Conservation (phyloP, 2,329 filamentous ascomycete species). For the Neofusicoccum laricinum region DNA sequence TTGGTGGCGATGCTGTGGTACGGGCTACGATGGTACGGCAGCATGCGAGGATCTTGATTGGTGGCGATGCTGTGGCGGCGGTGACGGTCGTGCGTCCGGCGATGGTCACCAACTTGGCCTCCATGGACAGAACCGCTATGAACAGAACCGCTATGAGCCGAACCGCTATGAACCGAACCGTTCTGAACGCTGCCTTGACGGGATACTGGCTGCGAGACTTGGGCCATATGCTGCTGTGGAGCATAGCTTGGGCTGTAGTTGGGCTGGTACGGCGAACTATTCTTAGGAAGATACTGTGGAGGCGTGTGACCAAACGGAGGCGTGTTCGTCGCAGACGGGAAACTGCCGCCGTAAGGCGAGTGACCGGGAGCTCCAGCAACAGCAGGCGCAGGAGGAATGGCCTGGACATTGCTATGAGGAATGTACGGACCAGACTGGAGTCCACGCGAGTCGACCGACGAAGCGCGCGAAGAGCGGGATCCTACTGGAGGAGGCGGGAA, state of each 20-base stretch:
- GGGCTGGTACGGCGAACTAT: slow-evolving; percentile 13
- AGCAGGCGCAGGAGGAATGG: not conserved
- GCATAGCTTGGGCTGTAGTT: slow-evolving; percentile 9
- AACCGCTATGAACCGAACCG: not conserved
- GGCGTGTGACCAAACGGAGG: slow-evolving; percentile 1
- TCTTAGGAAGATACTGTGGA: slow-evolving; percentile 1
- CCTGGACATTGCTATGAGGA: slow-evolving; percentile 14
- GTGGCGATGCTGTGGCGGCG: slow-evolving; percentile 25
- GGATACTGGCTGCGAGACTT: not conserved
- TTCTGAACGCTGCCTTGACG: not conserved
- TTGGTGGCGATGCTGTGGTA: slow-evolving; percentile 25
- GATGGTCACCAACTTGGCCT: not conserved
- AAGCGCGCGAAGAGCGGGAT: slow-evolving; percentile 12
- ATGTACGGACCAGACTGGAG: slow-evolving; percentile 6
- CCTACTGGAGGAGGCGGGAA: slow-evolving; percentile 12
- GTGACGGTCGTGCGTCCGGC: not conserved
- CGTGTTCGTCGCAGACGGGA: not conserved
- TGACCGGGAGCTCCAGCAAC: not conserved
- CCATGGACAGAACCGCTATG: not conserved
- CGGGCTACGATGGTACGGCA: slow-evolving; percentile 3
- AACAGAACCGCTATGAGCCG: not conserved
- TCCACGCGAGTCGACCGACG: slow-evolving; percentile 12
- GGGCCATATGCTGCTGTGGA: not conserved
- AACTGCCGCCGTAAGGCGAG: not conserved
- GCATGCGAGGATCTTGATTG: slow-evolving; percentile 27